Evolutionary conservation across 805 yeast species (phyloP), one percentile per base, ranked within the genome.

Genomic region (Kockiozyma suomiensis): DNA sequence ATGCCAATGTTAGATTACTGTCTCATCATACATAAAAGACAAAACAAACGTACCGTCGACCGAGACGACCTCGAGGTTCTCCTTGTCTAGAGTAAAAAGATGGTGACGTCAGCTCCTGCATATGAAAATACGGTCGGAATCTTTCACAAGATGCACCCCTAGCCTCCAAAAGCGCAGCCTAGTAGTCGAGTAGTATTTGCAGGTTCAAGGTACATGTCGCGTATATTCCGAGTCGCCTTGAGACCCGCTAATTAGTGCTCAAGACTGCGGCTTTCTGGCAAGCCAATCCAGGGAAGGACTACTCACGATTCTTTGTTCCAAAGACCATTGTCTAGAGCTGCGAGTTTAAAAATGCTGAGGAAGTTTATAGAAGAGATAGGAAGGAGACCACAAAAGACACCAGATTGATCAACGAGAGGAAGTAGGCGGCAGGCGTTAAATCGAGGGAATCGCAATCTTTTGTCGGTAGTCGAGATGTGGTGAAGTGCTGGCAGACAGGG

Each of bases 11-110:
- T 26, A 52, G 49, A 2, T 15, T 26, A 4, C 21, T 6, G 19
- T 6, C 28, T 15, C 25, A 37, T 6, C 17, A 23, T 12, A 8
- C 6, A 38, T 19, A 5, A 25, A 19, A 15, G n/a, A 35, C 10
- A 15, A 13, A 23, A 17, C 15, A 15, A 23, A 33, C 50, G 17
- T 47, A 54, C 58, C 58, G 30, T 54, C 58, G 25, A 54, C 58
- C 25, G 58, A 46, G 38, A 47, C 50, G 21, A 47, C 41, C 30
- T 54, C 58, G 32, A 42, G 56, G 40, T n/a, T 26, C 37, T 54
- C 58, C 30, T 46, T 38, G 4, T 46, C 57, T 54, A 32, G 3
- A 30, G n/a, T 30, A 8, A 6, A 23, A 21, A 8, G 33, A 13
- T 19, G 10, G 41, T 48, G 35, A 46, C 38, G 38, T 32, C 37